Conservation (phyloP, 2,329 filamentous ascomycete species). For the Paecilomyces formosus region DNA sequence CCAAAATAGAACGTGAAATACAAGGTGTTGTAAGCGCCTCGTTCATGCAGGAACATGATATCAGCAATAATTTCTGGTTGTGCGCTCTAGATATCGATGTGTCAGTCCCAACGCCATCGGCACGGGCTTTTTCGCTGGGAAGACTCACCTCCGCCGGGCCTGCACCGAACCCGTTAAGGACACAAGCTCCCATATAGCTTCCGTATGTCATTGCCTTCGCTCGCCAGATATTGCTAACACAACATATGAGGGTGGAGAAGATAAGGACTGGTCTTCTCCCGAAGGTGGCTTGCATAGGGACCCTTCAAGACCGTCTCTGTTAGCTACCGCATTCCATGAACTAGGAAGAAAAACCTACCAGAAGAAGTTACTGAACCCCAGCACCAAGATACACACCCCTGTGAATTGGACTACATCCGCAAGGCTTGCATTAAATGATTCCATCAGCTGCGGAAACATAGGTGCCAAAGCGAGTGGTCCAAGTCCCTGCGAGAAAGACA, state of each 20-base stretch:
- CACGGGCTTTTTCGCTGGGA: background rate
- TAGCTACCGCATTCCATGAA: background rate
- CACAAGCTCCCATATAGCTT: constrained; percentile 57
- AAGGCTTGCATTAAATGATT: constrained; percentile 47
- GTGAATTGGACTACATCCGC: constrained; percentile 51
- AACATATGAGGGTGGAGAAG: constrained; percentile 45
- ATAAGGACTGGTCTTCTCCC: constrained; percentile 49
- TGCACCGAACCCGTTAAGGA: constrained; percentile 56
- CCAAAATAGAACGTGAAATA: constrained; percentile 60
- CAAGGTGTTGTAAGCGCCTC: constrained; percentile 54
- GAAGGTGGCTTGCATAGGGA: constrained; percentile 48
- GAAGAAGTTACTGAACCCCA: constrained; percentile 55
- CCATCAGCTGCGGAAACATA: constrained; percentile 53
- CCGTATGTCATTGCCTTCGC: constrained; percentile 51
- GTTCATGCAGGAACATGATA: constrained; percentile 57
- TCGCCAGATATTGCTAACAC: constrained; percentile 51
- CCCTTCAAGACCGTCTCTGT: constrained; percentile 28
- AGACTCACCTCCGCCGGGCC: constrained; percentile 48
- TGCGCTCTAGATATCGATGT: constrained; percentile 34
- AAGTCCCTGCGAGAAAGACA: constrained; percentile 48
- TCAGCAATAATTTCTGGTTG: constrained; percentile 59
- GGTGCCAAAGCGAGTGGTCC: constrained; percentile 50
- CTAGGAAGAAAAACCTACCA: constrained; percentile 33
- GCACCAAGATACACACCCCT: constrained; percentile 48
- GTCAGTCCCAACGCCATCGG: background rate